These are phyloP conservation scores for Aaosphaeria arxii DNA, from an alignment of 2,329 filamentous ascomycete species.

Conservation along the genomic window DNA sequence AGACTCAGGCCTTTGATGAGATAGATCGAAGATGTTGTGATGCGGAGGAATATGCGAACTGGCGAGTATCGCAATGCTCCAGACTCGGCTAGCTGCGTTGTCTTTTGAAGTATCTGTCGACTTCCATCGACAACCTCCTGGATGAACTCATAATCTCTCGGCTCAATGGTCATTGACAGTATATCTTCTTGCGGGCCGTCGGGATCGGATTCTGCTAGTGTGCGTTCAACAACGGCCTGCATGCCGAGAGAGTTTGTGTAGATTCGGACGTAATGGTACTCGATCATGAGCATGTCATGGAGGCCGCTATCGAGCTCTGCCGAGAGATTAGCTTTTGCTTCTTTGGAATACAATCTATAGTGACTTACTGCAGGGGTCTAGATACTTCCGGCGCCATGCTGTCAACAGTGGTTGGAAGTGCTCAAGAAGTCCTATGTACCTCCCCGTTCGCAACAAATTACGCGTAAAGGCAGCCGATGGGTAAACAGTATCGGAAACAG, in stretches of 20 bases:
- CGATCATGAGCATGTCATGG: slow-evolving; percentile 52
- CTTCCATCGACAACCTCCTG: slow-evolving; percentile 56
- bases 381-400: slow-evolving; percentile 40
- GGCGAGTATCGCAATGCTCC: slow-evolving; percentile 51
- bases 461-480: slow-evolving; percentile 42
- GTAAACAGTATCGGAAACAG: slow-evolving; percentile 54
- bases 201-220: slow-evolving; percentile 39
- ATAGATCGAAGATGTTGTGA: slow-evolving; percentile 56
- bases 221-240: slow-evolving; percentile 57
- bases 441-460: slow-evolving; percentile 44
- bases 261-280: slow-evolving; percentile 46
- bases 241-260: slow-evolving; percentile 51
- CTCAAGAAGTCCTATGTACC: slow-evolving; percentile 50
- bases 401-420: slow-evolving; percentile 43
- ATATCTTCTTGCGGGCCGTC: slow-evolving; percentile 37
- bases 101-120: slow-evolving; percentile 51
- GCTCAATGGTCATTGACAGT: slow-evolving; percentile 44
- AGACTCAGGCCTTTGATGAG: slow-evolving; percentile 52
- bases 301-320: slow-evolving; percentile 36
- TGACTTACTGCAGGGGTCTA: slow-evolving; percentile 36
- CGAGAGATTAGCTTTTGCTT: not conserved
- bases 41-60: slow-evolving; percentile 52
- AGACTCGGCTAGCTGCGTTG: slow-evolving; percentile 47
- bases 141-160: slow-evolving; percentile 54
- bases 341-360: too few relatives aligned